Conservation (phyloP, 73 alveolate genomes). For the Uronychia setigera region DNA sequence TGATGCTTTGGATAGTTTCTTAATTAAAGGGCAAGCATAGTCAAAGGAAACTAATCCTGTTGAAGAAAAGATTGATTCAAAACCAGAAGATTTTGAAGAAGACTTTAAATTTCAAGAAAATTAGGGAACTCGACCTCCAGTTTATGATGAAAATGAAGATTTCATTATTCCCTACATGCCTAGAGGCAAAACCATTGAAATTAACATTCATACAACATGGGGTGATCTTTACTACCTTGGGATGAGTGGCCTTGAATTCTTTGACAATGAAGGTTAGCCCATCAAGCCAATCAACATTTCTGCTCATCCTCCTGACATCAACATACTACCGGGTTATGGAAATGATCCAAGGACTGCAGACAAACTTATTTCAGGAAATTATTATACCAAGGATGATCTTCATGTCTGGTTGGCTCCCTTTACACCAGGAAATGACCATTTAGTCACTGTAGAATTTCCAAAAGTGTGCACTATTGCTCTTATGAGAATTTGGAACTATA, state of each 20-base stretch:
- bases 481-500: slow-evolving; percentile 94
- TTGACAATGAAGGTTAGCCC: slow-evolving; percentile 67
- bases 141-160: slow-evolving; percentile 28
- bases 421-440: slow-evolving; percentile 78
- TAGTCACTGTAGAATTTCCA: slow-evolving; percentile 65
- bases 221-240: slow-evolving; percentile 91
- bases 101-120: neutral
- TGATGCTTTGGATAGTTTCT: slow-evolving; percentile 7
- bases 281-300: slow-evolving; percentile 43
- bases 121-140: slow-evolving; percentile 13
- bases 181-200: slow-evolving; percentile 51
- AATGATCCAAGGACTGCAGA: slow-evolving; percentile 91
- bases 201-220: slow-evolving; percentile 83
- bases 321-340: slow-evolving; percentile 85
- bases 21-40: neutral
- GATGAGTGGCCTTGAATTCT: slow-evolving; percentile 80
- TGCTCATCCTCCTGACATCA: slow-evolving; percentile 91
- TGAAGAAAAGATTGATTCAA: slow-evolving; percentile 17
- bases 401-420: slow-evolving; percentile 94
- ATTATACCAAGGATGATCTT: slow-evolving; percentile 80
- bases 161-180: slow-evolving; percentile 76
- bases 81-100: slow-evolving; percentile 15
- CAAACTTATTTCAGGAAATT: slow-evolving; percentile 81
- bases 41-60: slow-evolving; percentile 14
- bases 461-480: slow-evolving; percentile 51